phyloP scores from a whole-genome alignment of 768 basidiomycete species.

The Polyporus arcularius region DNA sequence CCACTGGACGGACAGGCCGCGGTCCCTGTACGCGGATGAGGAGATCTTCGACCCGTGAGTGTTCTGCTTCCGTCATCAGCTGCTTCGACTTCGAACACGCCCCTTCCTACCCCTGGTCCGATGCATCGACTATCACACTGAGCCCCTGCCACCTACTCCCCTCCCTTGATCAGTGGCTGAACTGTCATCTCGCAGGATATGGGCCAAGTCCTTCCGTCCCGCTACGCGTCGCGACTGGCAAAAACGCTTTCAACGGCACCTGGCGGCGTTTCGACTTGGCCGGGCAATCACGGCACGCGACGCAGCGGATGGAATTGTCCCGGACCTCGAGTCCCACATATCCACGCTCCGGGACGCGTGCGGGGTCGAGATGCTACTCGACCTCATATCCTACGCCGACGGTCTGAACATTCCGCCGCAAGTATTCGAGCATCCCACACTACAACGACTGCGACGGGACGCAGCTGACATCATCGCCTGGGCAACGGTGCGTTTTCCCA shows the following conservation, averaged over 20 bases:
- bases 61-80: neutral
- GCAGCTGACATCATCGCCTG: constrained; percentile 54
- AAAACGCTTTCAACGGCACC: constrained; percentile 39
- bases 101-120: neutral
- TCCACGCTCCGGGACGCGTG: constrained; percentile 47
- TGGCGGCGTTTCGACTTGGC: constrained; percentile 37
- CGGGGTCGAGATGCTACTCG: constrained; percentile 51
- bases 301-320: constrained; percentile 30
- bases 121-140: constrained; percentile 2
- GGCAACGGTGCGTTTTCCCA: constrained; percentile 46
- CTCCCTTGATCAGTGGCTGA: too few species aligned
- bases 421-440: constrained; percentile 25
- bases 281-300: constrained; percentile 32
- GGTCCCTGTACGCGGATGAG: constrained; percentile 13
- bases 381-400: constrained; percentile 53
- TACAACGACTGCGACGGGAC: constrained; percentile 38
- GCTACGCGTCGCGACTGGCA: constrained; percentile 41
- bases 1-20: constrained; percentile 21
- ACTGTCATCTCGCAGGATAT: constrained; percentile 33
- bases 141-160: neutral
- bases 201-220: constrained; percentile 37
- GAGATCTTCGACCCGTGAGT: constrained; percentile 24
- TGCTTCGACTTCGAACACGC: neutral
- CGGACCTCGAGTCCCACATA: constrained; percentile 50
- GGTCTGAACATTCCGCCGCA: constrained; percentile 42